These are phyloP conservation scores for Rhododendron simsii DNA, from an alignment of 148 eudicot species.

Conservation along the genomic window DNA sequence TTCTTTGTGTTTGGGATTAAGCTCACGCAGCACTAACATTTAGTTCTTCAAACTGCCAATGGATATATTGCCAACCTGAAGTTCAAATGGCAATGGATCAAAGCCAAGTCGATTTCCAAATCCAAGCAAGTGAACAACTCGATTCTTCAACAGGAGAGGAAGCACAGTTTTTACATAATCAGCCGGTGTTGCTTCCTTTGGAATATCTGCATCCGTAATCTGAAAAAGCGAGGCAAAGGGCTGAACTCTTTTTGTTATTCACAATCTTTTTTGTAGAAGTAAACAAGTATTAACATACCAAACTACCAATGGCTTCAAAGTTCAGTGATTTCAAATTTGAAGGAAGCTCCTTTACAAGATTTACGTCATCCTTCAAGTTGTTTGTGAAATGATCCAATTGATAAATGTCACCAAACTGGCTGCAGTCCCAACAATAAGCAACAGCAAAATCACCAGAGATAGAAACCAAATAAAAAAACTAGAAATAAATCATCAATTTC, in stretches of 20 bases:
- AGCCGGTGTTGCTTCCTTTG: slow-evolving; percentile 71
- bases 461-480: background rate
- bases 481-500: background rate
- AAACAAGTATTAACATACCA: slow-evolving; percentile 42
- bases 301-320: slow-evolving; percentile 77
- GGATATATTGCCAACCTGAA: slow-evolving; percentile 54
- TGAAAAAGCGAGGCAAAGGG: slow-evolving; percentile 15
- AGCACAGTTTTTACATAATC: slow-evolving; percentile 60
- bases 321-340: slow-evolving; percentile 53
- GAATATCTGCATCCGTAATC: slow-evolving; percentile 87
- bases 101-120: slow-evolving; percentile 92
- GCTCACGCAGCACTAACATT: background rate
- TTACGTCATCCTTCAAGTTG: slow-evolving; percentile 53
- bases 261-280: background rate
- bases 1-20: background rate
- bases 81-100: slow-evolving; percentile 68
- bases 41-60: background rate
- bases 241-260: background rate
- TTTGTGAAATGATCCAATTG: slow-evolving; percentile 70
- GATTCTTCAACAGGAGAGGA: slow-evolving; percentile 61
- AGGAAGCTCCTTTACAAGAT: slow-evolving; percentile 75
- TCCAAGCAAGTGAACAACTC: slow-evolving; percentile 84
- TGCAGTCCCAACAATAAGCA: slow-evolving; percentile 28
- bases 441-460: background rate
- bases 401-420: slow-evolving; percentile 90